Base-by-base conservation (phyloP, 306 rosid species). In the Trifolium subterraneum region DNA sequence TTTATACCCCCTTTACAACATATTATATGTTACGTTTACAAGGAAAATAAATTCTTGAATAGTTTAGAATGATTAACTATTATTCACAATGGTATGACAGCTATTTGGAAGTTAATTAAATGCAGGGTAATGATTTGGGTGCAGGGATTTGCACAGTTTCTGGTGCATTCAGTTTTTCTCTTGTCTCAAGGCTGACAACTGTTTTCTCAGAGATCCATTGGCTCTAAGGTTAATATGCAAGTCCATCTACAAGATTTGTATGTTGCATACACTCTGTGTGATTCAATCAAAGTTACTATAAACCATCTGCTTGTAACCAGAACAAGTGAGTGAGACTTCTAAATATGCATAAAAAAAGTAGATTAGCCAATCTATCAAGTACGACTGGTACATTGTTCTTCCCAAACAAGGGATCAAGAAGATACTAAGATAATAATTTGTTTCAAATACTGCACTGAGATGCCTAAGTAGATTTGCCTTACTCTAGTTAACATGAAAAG, bases 271-370 rank as follows among this genome's bases (percentile, higher is more conserved):
- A 9, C 68, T 35, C 1, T 23, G 47, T 33, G 45, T 16, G 4
- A 36, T 63, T 62, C 13, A 16, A 62, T 16, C 16, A 31, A 35
- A 8, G 3, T 15, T 33, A n/a, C 9, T 23, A 31, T 8, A 15
- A 16, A n/a, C 14, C 42, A 59, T 59, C 38, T 13, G 19, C 45
- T 59, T 3, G 11, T 72, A 31, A 44, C 20, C 33, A 20, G 15
- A 73, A 10, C 11, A 14, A 35, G 62, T 36, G 60, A 4, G 22
- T 15, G 36, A 47, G 36, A 10, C 14, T 31, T 74, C 12, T 44
- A 50, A 33, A 74, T 74, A 77, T 77, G 71, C 35, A 50, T n/a
- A 77, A 29, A 77, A 29, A 4, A 22, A 23, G 55, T 31, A 33
- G 2, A 47, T 8, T 14, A 23, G 55, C 41, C 60, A 38, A 61